Evolutionary conservation across 441 rosid species (phyloP).

Genomic region (Aquilaria agallochum): DNA sequence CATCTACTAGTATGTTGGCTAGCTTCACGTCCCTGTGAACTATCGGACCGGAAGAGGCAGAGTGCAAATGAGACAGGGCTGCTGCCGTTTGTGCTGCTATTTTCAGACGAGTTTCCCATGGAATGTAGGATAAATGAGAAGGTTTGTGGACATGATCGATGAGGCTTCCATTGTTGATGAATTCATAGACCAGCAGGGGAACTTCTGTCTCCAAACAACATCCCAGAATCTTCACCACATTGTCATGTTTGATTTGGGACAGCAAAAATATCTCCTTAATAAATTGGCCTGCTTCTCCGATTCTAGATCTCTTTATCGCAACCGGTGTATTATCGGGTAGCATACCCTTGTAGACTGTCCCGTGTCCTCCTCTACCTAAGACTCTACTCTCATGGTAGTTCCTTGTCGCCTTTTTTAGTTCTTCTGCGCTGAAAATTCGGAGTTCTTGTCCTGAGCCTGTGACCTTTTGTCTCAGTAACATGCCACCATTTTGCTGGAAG

Average conservation of each 20-base stretch:
- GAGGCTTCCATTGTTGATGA: conserved; percentile 12
- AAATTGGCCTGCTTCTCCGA: conserved; percentile 6
- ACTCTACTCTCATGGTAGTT: conserved; percentile 7
- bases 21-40: conserved; percentile 5
- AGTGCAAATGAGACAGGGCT: not conserved
- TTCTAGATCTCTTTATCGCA: conserved; percentile 8
- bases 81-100: conserved; percentile 4
- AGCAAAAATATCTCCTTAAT: conserved; percentile 8
- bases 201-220: conserved; percentile 9
- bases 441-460: not conserved
- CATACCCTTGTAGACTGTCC: conserved; percentile 9
- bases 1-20: conserved; percentile 7
- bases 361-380: conserved; percentile 8
- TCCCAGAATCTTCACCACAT: conserved; percentile 10
- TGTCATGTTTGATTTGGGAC: conserved; percentile 10
- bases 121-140: not conserved
- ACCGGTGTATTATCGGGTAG: conserved; percentile 2
- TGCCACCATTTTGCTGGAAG: conserved; percentile 7
- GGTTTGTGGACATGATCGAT: conserved; percentile 8
- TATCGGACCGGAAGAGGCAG: not conserved
- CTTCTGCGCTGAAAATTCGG: conserved; percentile 11
- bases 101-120: conserved; percentile 2
- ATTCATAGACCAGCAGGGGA: conserved; percentile 9
- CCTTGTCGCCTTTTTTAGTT: conserved; percentile 12
- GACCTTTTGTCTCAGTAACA: conserved; percentile 3